Evolutionary conservation across 257 asterid genomes (phyloP).

Genomic region (Ocimum tenuiflorum): DNA sequence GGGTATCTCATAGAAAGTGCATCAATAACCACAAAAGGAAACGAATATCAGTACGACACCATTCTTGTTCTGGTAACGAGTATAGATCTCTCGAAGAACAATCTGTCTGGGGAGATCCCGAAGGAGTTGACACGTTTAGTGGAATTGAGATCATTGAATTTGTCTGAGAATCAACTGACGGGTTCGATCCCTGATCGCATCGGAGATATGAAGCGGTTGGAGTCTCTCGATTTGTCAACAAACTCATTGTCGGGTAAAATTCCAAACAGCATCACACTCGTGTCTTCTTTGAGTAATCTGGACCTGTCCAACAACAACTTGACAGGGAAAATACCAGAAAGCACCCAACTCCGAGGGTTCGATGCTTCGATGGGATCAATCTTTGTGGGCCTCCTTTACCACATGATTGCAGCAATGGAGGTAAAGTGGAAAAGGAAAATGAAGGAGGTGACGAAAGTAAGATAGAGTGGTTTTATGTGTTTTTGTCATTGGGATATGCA

Average conservation of each 20-base stretch:
- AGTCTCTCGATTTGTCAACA: conserved; percentile 6
- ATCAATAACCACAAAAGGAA: not conserved
- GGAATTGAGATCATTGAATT: not conserved
- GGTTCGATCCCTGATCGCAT: not conserved
- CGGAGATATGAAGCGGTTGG: not conserved
- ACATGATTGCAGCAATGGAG: not conserved
- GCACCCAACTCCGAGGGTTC: not conserved
- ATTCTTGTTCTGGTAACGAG: not conserved
- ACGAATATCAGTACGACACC: not conserved
- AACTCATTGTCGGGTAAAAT: not conserved
- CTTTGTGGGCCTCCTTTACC: not conserved
- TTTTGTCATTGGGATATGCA: not conserved
- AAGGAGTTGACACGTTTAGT: not conserved
- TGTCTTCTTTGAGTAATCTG: not conserved
- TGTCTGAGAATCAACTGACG: not conserved
- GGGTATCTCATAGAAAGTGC: not conserved
- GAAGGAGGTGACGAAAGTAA: not conserved
- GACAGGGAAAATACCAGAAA: conserved; percentile 4
- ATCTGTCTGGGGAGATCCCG: not conserved
- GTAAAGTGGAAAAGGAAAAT: not conserved
- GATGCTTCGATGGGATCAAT: not conserved
- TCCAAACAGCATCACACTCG: not conserved
- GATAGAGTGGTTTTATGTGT: not conserved
- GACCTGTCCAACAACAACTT: not conserved
- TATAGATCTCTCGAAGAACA: conserved; percentile 2